Conservation (phyloP, 768 basidiomycete species). For the Hygrophorus russula region DNA sequence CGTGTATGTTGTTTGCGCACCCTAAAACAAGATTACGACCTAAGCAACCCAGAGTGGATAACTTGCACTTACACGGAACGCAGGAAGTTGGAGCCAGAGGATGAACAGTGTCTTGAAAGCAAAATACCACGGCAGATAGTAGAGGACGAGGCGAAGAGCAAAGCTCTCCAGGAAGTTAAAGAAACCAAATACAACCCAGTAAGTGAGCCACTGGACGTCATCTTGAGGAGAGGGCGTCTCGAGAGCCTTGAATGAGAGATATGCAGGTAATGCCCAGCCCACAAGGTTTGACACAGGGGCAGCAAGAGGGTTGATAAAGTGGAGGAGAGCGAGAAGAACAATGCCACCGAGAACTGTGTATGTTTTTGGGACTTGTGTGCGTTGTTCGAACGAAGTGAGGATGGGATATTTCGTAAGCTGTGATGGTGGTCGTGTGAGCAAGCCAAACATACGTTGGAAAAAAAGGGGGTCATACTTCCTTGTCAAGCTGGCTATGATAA, state of each 20-base stretch:
- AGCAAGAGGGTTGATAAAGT: conserved; percentile 86
- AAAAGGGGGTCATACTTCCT: conserved; percentile 57
- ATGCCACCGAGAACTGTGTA: conserved; percentile 73
- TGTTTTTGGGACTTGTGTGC: conserved; percentile 88
- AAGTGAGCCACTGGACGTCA: conserved; percentile 94
- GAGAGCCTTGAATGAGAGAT: conserved; percentile 90
- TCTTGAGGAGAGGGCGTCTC: conserved; percentile 76
- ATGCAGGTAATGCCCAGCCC: conserved; percentile 91
- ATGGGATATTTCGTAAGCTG: conserved; percentile 82
- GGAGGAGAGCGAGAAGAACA: conserved; percentile 56
- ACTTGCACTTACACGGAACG: conserved; percentile 56
- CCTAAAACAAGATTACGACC: conserved; percentile 32
- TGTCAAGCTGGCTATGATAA: conserved; percentile 87
- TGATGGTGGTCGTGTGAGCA: conserved; percentile 7
- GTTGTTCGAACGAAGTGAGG: conserved; percentile 74
- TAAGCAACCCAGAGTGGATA: not conserved
- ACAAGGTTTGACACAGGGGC: conserved; percentile 88
- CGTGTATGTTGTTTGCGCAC: conserved; percentile 76
- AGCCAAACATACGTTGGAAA: conserved; percentile 1
- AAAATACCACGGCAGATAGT: conserved; percentile 93
- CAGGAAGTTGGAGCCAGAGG: conserved; percentile 84
- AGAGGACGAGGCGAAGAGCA: conserved; percentile 72
- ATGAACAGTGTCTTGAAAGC: conserved; percentile 87
- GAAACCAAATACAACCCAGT: conserved; percentile 93
- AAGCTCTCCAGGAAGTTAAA: conserved; percentile 90